These are phyloP conservation scores for Immersiella caudata DNA, from an alignment of 495 filamentous ascomycete genomes.

Conservation along the genomic window DNA sequence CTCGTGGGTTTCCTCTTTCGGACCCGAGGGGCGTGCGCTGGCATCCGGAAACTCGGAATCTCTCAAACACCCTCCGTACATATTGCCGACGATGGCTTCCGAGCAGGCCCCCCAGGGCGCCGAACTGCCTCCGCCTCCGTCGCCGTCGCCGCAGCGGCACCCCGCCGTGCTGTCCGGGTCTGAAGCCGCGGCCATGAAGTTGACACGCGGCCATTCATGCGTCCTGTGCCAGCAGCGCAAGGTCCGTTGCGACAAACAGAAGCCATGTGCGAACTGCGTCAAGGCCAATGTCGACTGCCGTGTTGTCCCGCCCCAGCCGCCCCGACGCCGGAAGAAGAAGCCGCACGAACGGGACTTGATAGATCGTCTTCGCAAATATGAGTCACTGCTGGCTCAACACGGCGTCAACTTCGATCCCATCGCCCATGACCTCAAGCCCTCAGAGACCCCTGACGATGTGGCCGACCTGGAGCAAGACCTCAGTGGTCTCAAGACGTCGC, in stretches of 20 bases:
- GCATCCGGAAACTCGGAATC: slow-evolving; percentile 19
- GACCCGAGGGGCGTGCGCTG: slow-evolving; percentile 23
- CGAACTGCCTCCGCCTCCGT: slow-evolving; percentile 41
- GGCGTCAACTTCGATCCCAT: slow-evolving; percentile 53
- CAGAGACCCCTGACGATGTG: slow-evolving; percentile 50
- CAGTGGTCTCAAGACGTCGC: slow-evolving; percentile 43
- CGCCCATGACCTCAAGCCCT: slow-evolving; percentile 45
- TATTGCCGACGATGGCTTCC: slow-evolving; percentile 34
- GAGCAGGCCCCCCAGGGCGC: slow-evolving; percentile 35
- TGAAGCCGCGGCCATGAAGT: slow-evolving; percentile 49
- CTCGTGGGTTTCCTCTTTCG: slow-evolving; percentile 20
- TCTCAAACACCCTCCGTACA: slow-evolving; percentile 15
- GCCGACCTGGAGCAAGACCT: slow-evolving; percentile 54
- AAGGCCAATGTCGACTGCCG: slow-evolving; percentile 64
- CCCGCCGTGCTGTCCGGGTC: slow-evolving; percentile 19
- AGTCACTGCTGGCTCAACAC: slow-evolving; percentile 53
- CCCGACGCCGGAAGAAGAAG: slow-evolving; percentile 62
- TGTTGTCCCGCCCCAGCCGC: slow-evolving; percentile 60
- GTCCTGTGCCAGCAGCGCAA: slow-evolving; percentile 68
- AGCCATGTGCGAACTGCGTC: slow-evolving; percentile 67
- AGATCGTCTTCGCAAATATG: slow-evolving; percentile 58
- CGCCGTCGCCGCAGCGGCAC: slow-evolving; percentile 35
- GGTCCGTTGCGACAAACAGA: slow-evolving; percentile 66
- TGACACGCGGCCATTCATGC: slow-evolving; percentile 62
- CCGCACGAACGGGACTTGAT: slow-evolving; percentile 54